Percentiles rank a stretch among this genome's conserved stretches.
Evolutionary conservation across 257 asterid genomes (phyloP).

Genomic region (Phtheirospermum japonicum): DNA sequence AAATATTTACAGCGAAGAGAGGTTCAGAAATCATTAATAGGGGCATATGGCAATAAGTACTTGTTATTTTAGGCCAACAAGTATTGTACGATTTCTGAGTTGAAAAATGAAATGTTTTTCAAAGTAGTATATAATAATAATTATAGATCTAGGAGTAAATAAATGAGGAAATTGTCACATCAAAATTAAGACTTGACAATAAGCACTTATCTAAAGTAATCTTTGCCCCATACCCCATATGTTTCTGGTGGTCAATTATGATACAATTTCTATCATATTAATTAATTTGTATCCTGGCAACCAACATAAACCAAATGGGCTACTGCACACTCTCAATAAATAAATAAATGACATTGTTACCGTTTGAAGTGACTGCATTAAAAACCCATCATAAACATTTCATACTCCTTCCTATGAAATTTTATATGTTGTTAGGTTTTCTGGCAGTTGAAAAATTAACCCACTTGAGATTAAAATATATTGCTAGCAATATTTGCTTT

Average conservation of each 20-base stretch:
- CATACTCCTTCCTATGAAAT: conserved; percentile 23
- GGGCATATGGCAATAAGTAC: too few species aligned
- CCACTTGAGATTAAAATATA: not conserved
- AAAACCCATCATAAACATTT: conserved; percentile 22
- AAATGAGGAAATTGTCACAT: not conserved
- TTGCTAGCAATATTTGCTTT: not conserved
- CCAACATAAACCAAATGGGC: conserved; percentile 9
- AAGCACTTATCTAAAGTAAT: conserved; percentile 7
- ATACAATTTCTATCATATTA: not conserved
- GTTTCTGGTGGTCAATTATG: not conserved
- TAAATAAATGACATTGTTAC: conserved; percentile 14
- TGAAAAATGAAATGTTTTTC: too few species aligned
- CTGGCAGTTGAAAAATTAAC: conserved; percentile 37
- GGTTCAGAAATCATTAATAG: too few species aligned
- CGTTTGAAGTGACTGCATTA: conserved; percentile 25
- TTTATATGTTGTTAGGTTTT: not conserved
- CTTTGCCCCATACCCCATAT: conserved; percentile 29
- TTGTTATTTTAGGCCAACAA: too few species aligned
- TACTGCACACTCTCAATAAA: conserved; percentile 23
- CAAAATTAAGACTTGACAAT: conserved; percentile 1
- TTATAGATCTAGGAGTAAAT: not conserved
- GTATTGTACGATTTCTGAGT: too few species aligned
- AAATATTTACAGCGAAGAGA: too few species aligned
- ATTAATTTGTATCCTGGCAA: not conserved
- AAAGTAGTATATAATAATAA: not conserved